A percentile compares a stretch with the other conserved stretches of the same genome.
Evolutionary conservation across 2,329 filamentous ascomycete species (phyloP).

Genomic region (Hypoxylon sp.): DNA sequence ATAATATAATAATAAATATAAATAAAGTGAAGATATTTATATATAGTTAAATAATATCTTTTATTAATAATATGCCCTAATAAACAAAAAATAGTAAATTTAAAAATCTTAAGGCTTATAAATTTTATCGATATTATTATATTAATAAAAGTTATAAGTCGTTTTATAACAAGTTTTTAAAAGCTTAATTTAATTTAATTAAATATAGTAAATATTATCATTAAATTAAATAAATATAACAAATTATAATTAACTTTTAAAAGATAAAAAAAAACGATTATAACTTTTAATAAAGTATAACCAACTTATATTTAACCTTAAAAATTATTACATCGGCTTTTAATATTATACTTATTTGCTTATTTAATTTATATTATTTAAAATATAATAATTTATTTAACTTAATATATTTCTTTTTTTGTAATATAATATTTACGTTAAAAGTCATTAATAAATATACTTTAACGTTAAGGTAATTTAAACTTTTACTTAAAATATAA

Average conservation of each 20-base stretch:
- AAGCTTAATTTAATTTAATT: conserved; percentile 1
- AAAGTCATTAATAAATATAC: neutral
- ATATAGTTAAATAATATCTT: neutral
- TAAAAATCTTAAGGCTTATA: neutral
- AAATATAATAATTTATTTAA: conserved; percentile 6
- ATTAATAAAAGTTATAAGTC: neutral
- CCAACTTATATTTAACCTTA: conserved; percentile 5
- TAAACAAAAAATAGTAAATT: conserved; percentile 7
- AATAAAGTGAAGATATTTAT: neutral
- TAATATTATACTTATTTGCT: neutral
- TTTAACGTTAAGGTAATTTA: neutral
- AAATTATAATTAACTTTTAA: conserved; percentile 8
- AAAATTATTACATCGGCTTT: neutral
- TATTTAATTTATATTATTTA: conserved; percentile 3
- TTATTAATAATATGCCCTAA: conserved; percentile 3
- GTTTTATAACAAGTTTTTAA: neutral
- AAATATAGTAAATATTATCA: conserved; percentile 3
- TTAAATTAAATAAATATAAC: conserved; percentile 9
- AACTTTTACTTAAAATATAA: neutral
- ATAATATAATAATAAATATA: neutral
- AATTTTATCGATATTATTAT: conserved; percentile 5
- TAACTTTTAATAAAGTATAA: neutral
- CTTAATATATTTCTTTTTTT: conserved; percentile 2
- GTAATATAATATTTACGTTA: conserved; percentile 10
- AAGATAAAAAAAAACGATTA: neutral